Percentiles rank a stretch among this genome's conserved stretches.
Conservation (phyloP, 345 rosid species). For the Salix exigua region DNA sequence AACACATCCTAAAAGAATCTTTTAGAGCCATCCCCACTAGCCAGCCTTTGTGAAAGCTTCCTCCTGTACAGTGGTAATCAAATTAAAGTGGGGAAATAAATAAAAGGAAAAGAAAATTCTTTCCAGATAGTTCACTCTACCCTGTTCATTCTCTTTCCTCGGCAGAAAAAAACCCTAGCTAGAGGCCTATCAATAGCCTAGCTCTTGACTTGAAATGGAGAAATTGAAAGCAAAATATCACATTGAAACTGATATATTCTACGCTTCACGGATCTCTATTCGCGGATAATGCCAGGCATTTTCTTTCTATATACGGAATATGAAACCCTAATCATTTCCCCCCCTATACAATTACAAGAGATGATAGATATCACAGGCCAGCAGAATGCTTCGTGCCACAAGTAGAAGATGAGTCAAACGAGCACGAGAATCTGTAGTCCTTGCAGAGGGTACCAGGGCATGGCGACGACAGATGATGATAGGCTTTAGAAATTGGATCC, state of each 20-base stretch:
- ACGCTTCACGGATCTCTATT: neutral
- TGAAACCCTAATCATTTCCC: neutral
- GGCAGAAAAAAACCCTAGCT: neutral
- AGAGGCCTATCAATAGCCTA: neutral
- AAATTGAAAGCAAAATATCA: neutral
- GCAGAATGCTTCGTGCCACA: neutral
- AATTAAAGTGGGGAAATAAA: neutral
- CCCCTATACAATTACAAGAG: neutral
- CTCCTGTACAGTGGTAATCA: neutral
- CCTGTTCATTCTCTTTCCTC: neutral
- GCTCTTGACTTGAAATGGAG: neutral
- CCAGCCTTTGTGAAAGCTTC: slow-evolving; percentile 21
- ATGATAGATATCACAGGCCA: neutral
- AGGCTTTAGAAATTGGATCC: slow-evolving; percentile 4
- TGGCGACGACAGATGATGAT: too few species aligned
- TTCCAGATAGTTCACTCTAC: slow-evolving; percentile 23
- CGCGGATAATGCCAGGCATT: neutral
- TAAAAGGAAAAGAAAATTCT: slow-evolving; percentile 16
- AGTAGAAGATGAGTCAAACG: neutral
- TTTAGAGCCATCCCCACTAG: slow-evolving; percentile 28
- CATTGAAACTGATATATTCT: neutral
- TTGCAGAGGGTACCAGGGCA: neutral
- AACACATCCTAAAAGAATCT: slow-evolving; percentile 15
- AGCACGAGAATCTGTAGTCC: neutral
- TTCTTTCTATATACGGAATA: neutral